A percentile compares a stretch with the other conserved stretches of the same genome.
phyloP scores from a whole-genome alignment of 176 grass and related monocot genomes.

The Leersia perrieri region DNA sequence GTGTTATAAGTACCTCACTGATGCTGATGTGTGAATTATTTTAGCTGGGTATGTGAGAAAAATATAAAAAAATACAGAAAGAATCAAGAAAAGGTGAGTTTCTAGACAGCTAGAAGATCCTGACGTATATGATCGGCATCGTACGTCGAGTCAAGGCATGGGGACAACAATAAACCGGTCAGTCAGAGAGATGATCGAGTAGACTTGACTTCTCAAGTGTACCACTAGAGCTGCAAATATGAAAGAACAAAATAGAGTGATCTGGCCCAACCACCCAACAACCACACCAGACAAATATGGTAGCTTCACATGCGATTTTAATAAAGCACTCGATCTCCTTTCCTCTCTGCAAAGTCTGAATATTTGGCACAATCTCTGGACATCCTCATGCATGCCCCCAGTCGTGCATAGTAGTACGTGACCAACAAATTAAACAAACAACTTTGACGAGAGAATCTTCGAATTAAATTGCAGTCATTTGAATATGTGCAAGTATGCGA shows the following conservation, averaged over 20 bases:
- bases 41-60: not conserved
- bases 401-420: not conserved
- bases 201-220: not conserved
- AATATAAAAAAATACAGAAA: not conserved
- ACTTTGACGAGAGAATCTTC: not conserved
- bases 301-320: slow-evolving; percentile 4
- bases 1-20: not conserved
- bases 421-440: not conserved
- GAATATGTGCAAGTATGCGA: not conserved
- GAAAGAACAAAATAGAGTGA: not conserved
- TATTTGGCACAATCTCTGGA: not conserved
- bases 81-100: not conserved
- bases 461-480: not conserved
- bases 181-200: not conserved
- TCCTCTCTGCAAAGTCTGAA: not conserved
- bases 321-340: not conserved
- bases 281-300: not conserved
- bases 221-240: not conserved
- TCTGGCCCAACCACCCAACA: not conserved
- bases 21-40: not conserved
- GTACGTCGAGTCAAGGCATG: not conserved
- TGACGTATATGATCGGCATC: not conserved
- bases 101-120: not conserved
- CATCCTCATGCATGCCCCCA: not conserved
- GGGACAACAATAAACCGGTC: not conserved